These are phyloP conservation scores for Coleophoma eucalyptorum DNA, from an alignment of 2,329 filamentous ascomycete species.

Conservation along the genomic window DNA sequence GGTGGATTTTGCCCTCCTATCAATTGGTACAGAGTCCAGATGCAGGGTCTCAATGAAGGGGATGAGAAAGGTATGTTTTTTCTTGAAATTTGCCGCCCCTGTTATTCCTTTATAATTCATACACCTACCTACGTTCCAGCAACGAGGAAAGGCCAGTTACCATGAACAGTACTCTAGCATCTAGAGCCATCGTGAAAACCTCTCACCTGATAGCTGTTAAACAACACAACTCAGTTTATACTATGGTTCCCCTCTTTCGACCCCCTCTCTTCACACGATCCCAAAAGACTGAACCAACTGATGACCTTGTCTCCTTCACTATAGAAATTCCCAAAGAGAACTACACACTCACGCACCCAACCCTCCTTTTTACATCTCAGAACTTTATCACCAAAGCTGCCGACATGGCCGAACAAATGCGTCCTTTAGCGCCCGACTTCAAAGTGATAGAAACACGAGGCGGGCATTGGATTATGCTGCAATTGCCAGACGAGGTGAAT, in stretches of 20 bases:
- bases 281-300: conserved; percentile 10
- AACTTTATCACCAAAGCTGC: conserved; percentile 11
- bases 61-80: conserved; percentile 43
- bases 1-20: conserved; percentile 60
- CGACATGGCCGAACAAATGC: conserved; percentile 12
- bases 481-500: conserved; percentile 12
- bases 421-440: conserved; percentile 1
- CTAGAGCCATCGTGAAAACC: no score
- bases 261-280: conserved; percentile 6
- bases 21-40: conserved; percentile 62
- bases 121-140: no score
- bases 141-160: no score
- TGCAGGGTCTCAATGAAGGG: conserved; percentile 36
- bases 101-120: no score
- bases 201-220: no score
- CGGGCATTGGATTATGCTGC: conserved; percentile 16
- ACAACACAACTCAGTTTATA: no score
- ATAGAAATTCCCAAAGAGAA: conserved; percentile 11
- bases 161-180: no score
- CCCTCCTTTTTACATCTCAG: conserved; percentile 6
- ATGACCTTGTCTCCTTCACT: not conserved
- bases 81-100: no score
- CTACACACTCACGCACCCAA: conserved; percentile 8
- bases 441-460: conserved; percentile 3
- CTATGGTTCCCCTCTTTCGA: not conserved